These are phyloP conservation scores for Lotus japonicus DNA, from an alignment of 306 rosid species.

Conservation along the genomic window DNA sequence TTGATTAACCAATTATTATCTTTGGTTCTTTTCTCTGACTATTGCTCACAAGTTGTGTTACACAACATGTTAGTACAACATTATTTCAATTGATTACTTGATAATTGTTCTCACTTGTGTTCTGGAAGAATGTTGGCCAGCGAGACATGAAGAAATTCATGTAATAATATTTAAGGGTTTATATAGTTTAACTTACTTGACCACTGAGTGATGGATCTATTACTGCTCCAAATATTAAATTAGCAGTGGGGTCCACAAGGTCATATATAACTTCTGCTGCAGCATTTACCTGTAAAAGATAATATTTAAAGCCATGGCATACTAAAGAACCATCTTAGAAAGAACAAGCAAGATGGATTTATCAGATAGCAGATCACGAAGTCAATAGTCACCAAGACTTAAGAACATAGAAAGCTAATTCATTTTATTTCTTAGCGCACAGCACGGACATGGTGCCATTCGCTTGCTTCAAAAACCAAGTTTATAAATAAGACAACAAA, in stretches of 20 bases:
- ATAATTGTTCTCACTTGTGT: background rate
- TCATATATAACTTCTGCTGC: slow-evolving; percentile 99
- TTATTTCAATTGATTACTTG: background rate
- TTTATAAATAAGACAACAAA: background rate
- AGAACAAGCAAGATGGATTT: background rate
- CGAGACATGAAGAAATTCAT: background rate
- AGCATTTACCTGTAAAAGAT: slow-evolving; percentile 77
- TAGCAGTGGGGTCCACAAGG: slow-evolving; percentile 97
- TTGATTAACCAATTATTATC: background rate
- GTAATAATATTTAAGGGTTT: background rate
- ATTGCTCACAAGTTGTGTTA: background rate
- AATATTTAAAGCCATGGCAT: slow-evolving; percentile 13
- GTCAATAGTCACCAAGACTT: background rate
- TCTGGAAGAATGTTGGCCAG: background rate
- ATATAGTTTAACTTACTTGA: slow-evolving; percentile 61
- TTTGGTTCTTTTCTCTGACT: background rate
- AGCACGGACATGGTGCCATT: background rate
- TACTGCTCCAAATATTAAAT: slow-evolving; percentile 96
- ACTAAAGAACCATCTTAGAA: slow-evolving; percentile 13
- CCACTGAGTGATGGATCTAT: slow-evolving; percentile 96
- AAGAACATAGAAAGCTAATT: background rate
- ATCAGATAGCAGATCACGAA: slow-evolving; percentile 7
- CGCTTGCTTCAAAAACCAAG: slow-evolving; percentile 15
- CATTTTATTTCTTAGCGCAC: slow-evolving; percentile 5
- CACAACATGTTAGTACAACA: background rate